phyloP scores from a whole-genome alignment of 78 protist species.

The Dictyostelium brefeldianum region DNA sequence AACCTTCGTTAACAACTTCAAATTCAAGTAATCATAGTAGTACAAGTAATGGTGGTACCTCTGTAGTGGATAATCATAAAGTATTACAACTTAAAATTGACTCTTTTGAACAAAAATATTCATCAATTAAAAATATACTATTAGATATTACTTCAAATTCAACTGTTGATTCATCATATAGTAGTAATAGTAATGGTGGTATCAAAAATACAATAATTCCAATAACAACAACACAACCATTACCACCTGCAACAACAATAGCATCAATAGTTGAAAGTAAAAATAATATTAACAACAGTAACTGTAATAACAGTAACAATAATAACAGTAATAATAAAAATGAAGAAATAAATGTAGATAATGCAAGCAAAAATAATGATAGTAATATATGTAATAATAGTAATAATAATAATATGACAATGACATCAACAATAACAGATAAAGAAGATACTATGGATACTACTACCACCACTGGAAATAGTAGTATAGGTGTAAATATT shows the following conservation, averaged over 20 bases:
- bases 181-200: neutral
- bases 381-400: neutral
- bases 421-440: neutral
- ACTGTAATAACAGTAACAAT: neutral
- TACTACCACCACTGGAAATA: neutral
- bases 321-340: neutral
- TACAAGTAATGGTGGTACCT: neutral
- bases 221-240: neutral
- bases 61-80: neutral
- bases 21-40: neutral
- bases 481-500: slow-evolving; percentile 15
- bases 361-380: neutral
- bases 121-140: slow-evolving; percentile 55
- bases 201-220: neutral
- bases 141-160: slow-evolving; percentile 42
- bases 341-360: neutral
- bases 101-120: slow-evolving; percentile 59
- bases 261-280: neutral
- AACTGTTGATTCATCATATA: neutral
- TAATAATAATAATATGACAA: neutral
- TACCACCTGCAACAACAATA: neutral
- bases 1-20: neutral
- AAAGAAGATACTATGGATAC: neutral
- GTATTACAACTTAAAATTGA: slow-evolving; percentile 40
- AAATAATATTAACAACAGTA: neutral